phyloP scores from a whole-genome alignment of 106 monocot genomes.

The Dioscorea zingiberensis region DNA sequence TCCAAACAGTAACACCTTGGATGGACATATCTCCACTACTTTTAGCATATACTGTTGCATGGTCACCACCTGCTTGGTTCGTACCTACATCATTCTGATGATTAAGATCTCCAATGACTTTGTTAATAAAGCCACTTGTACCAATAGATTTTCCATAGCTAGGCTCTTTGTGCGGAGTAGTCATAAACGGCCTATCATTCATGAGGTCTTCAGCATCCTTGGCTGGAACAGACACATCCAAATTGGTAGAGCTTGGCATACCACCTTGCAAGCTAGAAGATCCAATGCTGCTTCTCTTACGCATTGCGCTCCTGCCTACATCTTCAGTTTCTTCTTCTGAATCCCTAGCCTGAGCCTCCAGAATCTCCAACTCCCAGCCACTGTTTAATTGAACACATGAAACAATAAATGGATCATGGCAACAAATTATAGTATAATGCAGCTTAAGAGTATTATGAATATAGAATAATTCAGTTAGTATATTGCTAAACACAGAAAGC shows the following conservation, averaged over 20 bases:
- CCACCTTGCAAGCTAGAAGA: constrained; percentile 2
- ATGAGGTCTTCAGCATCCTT: background rate
- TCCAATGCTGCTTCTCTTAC: constrained; percentile 12
- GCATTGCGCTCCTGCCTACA: constrained; percentile 1
- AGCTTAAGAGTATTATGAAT: too few relatives aligned
- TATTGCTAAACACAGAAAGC: too few relatives aligned
- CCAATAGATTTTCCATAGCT: background rate
- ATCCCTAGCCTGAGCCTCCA: constrained; percentile 76
- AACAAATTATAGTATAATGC: background rate
- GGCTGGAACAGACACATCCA: constrained; percentile 3
- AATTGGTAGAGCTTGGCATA: constrained; percentile 1
- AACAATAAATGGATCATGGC: background rate
- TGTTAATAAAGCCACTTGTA: constrained; percentile 1
- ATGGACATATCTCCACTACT: background rate
- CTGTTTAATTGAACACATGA: constrained; percentile 20
- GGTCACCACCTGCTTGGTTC: background rate
- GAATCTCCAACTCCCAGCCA: constrained; percentile 79
- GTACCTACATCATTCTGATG: background rate
- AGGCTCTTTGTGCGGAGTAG: constrained; percentile 13
- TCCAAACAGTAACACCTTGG: constrained; percentile 1
- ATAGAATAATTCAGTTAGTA: too few relatives aligned
- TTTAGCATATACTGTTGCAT: background rate
- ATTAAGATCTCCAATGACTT: background rate
- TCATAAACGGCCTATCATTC: constrained; percentile 4
- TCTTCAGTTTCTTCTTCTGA: constrained; percentile 75